Percentiles rank a stretch among this genome's conserved stretches.
These are phyloP conservation scores for Hibiscus syriacus DNA, from an alignment of 345 rosid genomes.

Conservation along the genomic window DNA sequence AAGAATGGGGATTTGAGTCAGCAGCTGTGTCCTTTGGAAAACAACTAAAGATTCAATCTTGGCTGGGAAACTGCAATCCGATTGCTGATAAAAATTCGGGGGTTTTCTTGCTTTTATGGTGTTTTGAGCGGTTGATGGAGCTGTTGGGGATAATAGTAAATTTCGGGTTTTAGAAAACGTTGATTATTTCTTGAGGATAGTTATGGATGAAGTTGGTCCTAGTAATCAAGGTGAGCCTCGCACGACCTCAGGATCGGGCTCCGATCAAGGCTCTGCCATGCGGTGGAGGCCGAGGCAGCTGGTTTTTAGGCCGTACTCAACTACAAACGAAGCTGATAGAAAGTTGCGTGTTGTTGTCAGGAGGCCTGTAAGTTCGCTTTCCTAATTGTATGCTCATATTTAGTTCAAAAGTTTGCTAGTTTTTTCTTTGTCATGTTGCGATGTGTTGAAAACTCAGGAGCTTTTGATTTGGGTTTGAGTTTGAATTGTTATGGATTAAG, in stretches of 20 bases:
- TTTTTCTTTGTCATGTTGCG: conserved; percentile 12
- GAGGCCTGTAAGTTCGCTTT: conserved; percentile 57
- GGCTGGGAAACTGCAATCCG: conserved; percentile 9
- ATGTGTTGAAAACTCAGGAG: not conserved
- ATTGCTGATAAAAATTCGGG: conserved; percentile 23
- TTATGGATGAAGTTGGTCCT: conserved; percentile 61
- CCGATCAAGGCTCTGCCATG: conserved; percentile 22
- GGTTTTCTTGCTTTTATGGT: not conserved
- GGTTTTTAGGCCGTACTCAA: conserved; percentile 41
- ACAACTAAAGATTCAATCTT: conserved; percentile 19
- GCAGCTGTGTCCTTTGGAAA: conserved; percentile 35
- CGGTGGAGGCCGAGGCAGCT: conserved; percentile 72
- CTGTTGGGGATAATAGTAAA: conserved; percentile 24
- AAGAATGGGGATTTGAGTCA: conserved; percentile 50
- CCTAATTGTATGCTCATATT: not conserved
- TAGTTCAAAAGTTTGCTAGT: not conserved
- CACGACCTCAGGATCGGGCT: conserved; percentile 20
- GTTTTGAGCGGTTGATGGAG: conserved; percentile 22
- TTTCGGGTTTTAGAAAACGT: conserved; percentile 18
- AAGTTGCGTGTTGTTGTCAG: conserved; percentile 45
- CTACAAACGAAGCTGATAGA: conserved; percentile 22
- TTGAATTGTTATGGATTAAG: conserved; percentile 7
- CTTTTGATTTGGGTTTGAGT: conserved; percentile 4
- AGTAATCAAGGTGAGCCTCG: conserved; percentile 31
- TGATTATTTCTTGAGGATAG: conserved; percentile 26